A percentile compares a stretch with the other conserved stretches of the same genome.
Conservation (phyloP, 1,284 basidiomycete genomes). For the Heterobasidion occidentale region DNA sequence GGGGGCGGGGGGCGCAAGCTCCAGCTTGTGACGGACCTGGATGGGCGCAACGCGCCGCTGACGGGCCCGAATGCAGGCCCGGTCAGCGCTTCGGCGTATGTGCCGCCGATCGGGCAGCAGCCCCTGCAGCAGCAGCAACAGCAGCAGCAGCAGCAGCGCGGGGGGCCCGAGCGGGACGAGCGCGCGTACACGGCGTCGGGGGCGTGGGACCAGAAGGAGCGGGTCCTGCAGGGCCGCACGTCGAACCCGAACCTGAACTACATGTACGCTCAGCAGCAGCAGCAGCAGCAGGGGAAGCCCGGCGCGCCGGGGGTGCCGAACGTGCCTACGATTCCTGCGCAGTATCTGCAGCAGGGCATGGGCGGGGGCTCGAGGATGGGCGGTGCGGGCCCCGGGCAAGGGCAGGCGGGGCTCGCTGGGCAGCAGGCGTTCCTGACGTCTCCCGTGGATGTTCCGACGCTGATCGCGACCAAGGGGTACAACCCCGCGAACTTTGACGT, state of each 20-base stretch:
- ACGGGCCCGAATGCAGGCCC: constrained; percentile 29
- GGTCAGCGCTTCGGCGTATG: constrained; percentile 36
- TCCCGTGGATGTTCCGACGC: constrained; percentile 77
- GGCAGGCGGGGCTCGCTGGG: constrained; percentile 3
- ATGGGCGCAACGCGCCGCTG: constrained; percentile 51
- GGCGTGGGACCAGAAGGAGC: constrained; percentile 60
- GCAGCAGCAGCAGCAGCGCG: constrained; percentile 21
- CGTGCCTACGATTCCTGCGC: constrained; percentile 63
- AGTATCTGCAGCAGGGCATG: constrained; percentile 49
- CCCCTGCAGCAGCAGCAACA: constrained; percentile 23
- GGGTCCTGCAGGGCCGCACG: constrained; percentile 40
- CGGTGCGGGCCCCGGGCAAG: constrained; percentile 11
- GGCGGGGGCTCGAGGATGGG: constrained; percentile 36
- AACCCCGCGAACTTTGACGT: constrained; percentile 85
- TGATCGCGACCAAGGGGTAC: constrained; percentile 85
- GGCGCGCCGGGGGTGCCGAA: constrained; percentile 42
- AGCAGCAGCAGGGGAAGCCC: constrained; percentile 20
- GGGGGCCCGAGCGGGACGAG: constrained; percentile 23
- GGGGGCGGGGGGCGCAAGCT: constrained; percentile 33
- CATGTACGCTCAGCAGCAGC: constrained; percentile 36
- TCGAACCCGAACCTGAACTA: constrained; percentile 68
- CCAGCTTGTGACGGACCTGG: constrained; percentile 52
- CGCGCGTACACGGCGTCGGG: constrained; percentile 34
- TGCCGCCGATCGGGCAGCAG: constrained; percentile 40
- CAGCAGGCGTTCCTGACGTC: constrained; percentile 39